Evolutionary conservation across 1,139 yeast genomes (phyloP), one percentile per base, ranked within the genome.

Genomic region (Entelexis sorbosivorans): DNA sequence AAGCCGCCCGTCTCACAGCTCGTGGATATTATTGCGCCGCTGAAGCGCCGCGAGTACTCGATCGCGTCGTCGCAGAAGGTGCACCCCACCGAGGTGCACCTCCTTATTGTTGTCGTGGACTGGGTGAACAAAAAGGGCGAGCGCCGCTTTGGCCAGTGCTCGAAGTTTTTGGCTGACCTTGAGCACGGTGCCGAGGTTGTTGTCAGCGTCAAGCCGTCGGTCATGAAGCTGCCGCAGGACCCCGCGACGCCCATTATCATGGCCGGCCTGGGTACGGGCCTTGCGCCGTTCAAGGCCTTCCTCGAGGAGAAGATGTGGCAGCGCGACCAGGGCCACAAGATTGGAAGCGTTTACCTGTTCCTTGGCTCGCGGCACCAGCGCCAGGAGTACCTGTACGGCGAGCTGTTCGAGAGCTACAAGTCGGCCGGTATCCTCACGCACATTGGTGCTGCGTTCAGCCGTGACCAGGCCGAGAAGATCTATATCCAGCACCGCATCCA

Each of bases 221-320:
- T 91, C 45, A 88, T 91, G 96, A 89, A 89, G 71, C 75, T 89
- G 58, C 97, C 98, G 55, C 84, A 91, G 61, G 75, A 78, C 57
- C 76, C 95, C 11, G 77, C 81, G 45, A 93, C 86, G 66, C 97
- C 98, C 31, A 83, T 91, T 61, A 81, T 91, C 57, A 89, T 91
- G 97, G 82, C 95, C 59, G 98, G 98, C 63, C 76, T 91, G 60
- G 98, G 98, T 70, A 91, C 98, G 52, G 98, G 98, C 58, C 77
- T 91, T 62, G 98, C 98, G 22, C 98, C 98, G 53, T 91, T 91
- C 79, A 89, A 91, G 74, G 98, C 97, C 0, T 88, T 91, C 64
- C 77, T 89, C 55, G 97, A 91, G 70, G 97, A 91, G 70, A 89
- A 88, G 73, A 78, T 84, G 62, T 87, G 94, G 89, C 97, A 91